These are phyloP conservation scores for Venturia nashicola DNA, from an alignment of 2,329 filamentous ascomycete species.

Conservation along the genomic window DNA sequence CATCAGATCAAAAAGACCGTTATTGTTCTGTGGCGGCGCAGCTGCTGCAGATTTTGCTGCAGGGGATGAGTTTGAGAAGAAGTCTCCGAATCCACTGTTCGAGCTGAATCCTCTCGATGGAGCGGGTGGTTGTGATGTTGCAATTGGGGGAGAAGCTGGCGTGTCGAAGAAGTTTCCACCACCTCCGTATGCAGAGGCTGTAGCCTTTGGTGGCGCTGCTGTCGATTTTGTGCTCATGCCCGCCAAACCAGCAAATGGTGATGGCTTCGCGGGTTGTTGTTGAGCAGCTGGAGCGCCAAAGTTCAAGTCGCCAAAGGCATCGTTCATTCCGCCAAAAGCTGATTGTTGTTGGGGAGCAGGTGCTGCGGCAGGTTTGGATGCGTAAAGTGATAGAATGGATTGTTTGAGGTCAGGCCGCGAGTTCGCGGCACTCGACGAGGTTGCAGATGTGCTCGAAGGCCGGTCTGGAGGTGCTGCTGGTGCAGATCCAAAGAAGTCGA, in stretches of 20 bases:
- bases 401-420: slow-evolving; percentile 92
- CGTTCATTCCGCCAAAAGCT: slow-evolving; percentile 55
- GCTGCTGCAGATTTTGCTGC: slow-evolving; percentile 20
- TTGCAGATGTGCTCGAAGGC: slow-evolving; percentile 68
- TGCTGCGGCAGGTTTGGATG: slow-evolving; percentile 62
- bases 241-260: slow-evolving; percentile 52
- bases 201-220: slow-evolving; percentile 24
- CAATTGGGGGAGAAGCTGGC: slow-evolving; percentile 36
- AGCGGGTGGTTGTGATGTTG: slow-evolving; percentile 31
- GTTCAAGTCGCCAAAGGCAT: slow-evolving; percentile 65
- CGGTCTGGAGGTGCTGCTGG: slow-evolving; percentile 56
- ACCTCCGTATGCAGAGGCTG: slow-evolving; percentile 38
- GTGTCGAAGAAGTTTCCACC: slow-evolving; percentile 81
- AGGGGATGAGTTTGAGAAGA: slow-evolving; percentile 54
- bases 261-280: slow-evolving; percentile 38
- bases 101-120: slow-evolving; percentile 41
- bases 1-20: slow-evolving; percentile 72
- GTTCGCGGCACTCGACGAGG: slow-evolving; percentile 43
- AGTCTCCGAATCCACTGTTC: slow-evolving; percentile 46
- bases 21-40: slow-evolving; percentile 39
- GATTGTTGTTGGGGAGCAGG: slow-evolving; percentile 34
- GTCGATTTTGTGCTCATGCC: slow-evolving; percentile 23
- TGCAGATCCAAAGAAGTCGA: slow-evolving; percentile 78
- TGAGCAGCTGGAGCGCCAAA: slow-evolving; percentile 39
- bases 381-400: slow-evolving; percentile 91